A percentile compares a stretch with the other conserved stretches of the same genome.
These are phyloP conservation scores for Vachellia pachyceras DNA, from an alignment of 306 rosid species.

Conservation along the genomic window DNA sequence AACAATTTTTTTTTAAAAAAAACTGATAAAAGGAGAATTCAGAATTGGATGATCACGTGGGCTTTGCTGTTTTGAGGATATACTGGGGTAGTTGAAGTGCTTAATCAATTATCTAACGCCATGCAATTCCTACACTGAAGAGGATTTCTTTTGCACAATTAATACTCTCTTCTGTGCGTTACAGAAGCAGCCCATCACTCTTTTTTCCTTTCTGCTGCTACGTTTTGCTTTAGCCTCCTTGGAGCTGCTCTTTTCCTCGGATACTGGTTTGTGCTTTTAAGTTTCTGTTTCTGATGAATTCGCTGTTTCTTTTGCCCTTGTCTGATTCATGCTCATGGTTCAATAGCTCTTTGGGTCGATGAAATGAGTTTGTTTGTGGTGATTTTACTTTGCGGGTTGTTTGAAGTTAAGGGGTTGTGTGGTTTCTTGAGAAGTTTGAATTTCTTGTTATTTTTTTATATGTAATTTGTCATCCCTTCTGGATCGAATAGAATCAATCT, in stretches of 20 bases:
- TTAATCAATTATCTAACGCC: too few species aligned
- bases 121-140: too few species aligned
- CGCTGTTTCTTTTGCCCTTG: neutral
- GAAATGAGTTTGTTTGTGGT: neutral
- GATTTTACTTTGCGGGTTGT: constrained; percentile 38
- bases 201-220: neutral
- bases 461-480: neutral
- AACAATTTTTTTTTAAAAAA: too few species aligned
- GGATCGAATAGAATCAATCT: neutral
- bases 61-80: too few species aligned
- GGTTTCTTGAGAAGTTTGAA: too few species aligned
- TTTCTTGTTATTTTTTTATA: neutral
- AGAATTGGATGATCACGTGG: too few species aligned
- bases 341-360: neutral
- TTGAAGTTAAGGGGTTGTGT: neutral
- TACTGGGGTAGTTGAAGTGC: too few species aligned
- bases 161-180: neutral
- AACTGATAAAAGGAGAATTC: too few species aligned
- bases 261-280: constrained; percentile 47
- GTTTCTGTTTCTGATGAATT: constrained; percentile 14
- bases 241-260: constrained; percentile 31
- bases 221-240: neutral
- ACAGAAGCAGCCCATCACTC: neutral
- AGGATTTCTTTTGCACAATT: neutral
- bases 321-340: neutral